Base-by-base conservation (phyloP, 23 red algal species). In the Agarophyton chilense region DNA sequence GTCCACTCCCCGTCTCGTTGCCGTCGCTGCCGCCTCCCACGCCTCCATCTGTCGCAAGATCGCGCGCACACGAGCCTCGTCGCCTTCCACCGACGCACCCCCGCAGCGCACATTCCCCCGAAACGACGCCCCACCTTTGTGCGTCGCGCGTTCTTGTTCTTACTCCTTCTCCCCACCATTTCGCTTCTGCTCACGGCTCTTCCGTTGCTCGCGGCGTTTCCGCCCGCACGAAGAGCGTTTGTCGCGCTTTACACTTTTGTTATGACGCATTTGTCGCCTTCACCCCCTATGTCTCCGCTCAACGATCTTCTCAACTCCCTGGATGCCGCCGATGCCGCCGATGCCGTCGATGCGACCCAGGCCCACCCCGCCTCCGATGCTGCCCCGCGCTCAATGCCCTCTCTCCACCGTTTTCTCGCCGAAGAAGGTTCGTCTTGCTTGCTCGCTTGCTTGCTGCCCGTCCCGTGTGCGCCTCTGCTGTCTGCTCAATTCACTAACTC, bases 361-460 rank as follows among this genome's bases (percentile, higher is more conserved):
- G n/a, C n/a, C n/a, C n/a, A n/a, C n/a, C n/a, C n/a, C 26, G 1
- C 19, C 21, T 1, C 31, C 47, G 32, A 53, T 47, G 7, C 41
- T 11, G 40, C 72, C 19, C 76, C 88, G 31, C 36, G 12, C 44
- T 47, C n/a, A 16, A 51, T 79, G 22, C 91, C 91, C 36, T 28
- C 91, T 10, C 81, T 89, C 4, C 40, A 72, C 42, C 52, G 60
- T 35, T 84, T 94, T 52, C 77, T 94, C 49, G 55, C 46, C 16
- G 92, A 94, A 21, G 92, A 94, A 62, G 73, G 73, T 78, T 1
- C 6, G 73, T 78, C 47, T 4, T 17, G 1, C 33, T 10, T 4
- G 10, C 8, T 26, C 24, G 14, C 28, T 70, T 49, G 6, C n/a
- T 49, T 28, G 24, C 40, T 16, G 41, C 39, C 4, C n/a, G 25